phyloP scores from a whole-genome alignment of 305 asterid genomes.

The Fraxinus baroniana region DNA sequence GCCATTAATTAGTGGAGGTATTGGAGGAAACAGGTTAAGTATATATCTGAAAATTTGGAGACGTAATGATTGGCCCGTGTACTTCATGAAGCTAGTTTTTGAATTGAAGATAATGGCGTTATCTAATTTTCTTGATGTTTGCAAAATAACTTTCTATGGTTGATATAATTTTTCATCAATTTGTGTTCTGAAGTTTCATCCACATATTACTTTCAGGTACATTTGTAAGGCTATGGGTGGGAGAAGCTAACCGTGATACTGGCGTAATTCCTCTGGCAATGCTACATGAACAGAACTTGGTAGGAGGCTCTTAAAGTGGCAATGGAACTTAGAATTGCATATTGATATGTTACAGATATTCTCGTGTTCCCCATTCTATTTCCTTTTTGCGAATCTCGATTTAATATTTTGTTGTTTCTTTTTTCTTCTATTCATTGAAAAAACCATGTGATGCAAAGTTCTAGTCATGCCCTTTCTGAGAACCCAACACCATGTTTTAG shows the following conservation, averaged over 20 bases:
- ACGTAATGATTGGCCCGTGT: neutral
- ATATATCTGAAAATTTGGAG: neutral
- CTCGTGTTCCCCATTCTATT: constrained; percentile 5
- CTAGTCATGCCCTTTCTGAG: neutral
- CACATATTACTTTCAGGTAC: constrained; percentile 53
- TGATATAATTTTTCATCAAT: neutral
- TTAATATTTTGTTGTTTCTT: constrained; percentile 3
- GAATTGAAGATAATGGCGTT: neutral
- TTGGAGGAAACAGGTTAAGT: neutral
- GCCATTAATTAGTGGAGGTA: neutral
- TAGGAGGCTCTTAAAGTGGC: constrained; percentile 37
- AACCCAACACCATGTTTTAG: neutral
- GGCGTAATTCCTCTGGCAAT: constrained; percentile 65
- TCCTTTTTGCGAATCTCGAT: constrained; percentile 11
- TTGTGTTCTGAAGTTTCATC: constrained; percentile 15
- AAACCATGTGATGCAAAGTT: neutral
- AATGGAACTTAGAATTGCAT: neutral
- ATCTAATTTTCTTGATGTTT: neutral
- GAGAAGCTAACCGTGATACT: constrained; percentile 43
- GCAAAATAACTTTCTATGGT: neutral
- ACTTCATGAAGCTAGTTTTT: neutral
- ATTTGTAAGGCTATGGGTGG: constrained; percentile 71
- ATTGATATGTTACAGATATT: constrained; percentile 4
- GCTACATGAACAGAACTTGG: constrained; percentile 59
- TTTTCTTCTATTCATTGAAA: constrained; percentile 3